Conservation (phyloP, 2,329 filamentous ascomycete species). For the Albifimbria verrucaria region DNA sequence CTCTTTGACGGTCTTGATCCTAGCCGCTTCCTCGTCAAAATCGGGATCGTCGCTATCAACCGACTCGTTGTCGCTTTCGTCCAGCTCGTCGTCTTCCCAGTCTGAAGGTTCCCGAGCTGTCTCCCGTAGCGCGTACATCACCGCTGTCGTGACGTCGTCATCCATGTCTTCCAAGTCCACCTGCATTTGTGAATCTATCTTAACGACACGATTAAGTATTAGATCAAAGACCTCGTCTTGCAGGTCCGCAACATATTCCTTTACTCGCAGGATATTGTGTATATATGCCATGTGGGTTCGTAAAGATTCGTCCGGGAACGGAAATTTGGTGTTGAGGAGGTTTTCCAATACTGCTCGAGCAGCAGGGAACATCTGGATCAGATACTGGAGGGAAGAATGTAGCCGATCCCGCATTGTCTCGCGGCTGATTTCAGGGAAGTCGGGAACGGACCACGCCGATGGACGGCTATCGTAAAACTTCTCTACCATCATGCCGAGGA, state of each 20-base stretch:
- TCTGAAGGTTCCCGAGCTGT: conserved; percentile 16
- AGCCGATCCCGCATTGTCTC: conserved; percentile 68
- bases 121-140: conserved; percentile 51
- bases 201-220: conserved; percentile 82
- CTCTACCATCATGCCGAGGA: conserved; percentile 77
- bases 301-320: conserved; percentile 71
- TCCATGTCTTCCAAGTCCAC: conserved; percentile 90
- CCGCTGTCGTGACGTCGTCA: conserved; percentile 76
- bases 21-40: conserved; percentile 58
- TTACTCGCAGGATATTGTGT: conserved; percentile 74
- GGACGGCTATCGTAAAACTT: conserved; percentile 61
- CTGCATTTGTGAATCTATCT: conserved; percentile 94
- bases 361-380: conserved; percentile 79
- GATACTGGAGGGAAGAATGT: conserved; percentile 70
- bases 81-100: conserved; percentile 53
- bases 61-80: conserved; percentile 68
- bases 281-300: conserved; percentile 85
- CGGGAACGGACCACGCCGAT: conserved; percentile 44
- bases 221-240: conserved; percentile 78
- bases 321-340: conserved; percentile 67
- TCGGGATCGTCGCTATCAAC: conserved; percentile 67
- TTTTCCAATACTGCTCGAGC: conserved; percentile 67
- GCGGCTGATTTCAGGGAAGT: conserved; percentile 58
- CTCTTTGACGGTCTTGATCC: conserved; percentile 70
- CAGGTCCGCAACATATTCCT: conserved; percentile 73